Percentiles rank a stretch among this genome's conserved stretches.
These are phyloP conservation scores for Puccinia novopanici DNA, from an alignment of 1,284 basidiomycete genomes.

Conservation along the genomic window DNA sequence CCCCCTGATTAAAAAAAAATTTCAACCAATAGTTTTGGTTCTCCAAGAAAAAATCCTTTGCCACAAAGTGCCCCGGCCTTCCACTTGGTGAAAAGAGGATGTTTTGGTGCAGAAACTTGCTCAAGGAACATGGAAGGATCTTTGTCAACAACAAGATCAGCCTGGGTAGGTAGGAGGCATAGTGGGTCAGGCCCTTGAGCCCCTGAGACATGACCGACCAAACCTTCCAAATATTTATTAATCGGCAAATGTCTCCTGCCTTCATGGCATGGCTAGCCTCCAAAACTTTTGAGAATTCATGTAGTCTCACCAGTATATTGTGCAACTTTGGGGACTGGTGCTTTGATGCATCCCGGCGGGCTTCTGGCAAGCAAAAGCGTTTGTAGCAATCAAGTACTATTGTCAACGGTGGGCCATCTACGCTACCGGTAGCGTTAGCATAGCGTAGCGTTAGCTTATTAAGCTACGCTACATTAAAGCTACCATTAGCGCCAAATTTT, in stretches of 20 bases:
- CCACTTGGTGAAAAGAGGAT: constrained; percentile 25
- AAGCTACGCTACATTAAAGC: no score
- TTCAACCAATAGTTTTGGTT: constrained; percentile 28
- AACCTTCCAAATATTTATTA: constrained; percentile 13
- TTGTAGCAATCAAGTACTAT: no score
- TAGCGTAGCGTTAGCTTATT: no score
- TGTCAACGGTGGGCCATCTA: no score
- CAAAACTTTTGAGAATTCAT: constrained; percentile 9
- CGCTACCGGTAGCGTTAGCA: no score
- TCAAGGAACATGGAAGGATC: background rate
- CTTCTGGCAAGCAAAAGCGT: background rate
- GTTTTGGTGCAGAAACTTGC: background rate
- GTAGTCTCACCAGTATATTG: background rate
- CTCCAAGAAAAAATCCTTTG: constrained; percentile 28
- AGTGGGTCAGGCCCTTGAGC: constrained; percentile 5
- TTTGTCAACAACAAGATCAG: background rate
- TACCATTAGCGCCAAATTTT: no score
- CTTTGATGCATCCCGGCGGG: background rate
- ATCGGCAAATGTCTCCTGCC: background rate
- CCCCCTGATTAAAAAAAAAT: constrained; percentile 10
- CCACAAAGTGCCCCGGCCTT: background rate
- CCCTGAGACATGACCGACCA: constrained; percentile 17
- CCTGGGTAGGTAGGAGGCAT: background rate
- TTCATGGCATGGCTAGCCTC: background rate
- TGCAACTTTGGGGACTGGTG: background rate